A percentile compares a stretch with the other conserved stretches of the same genome.
Conservation (phyloP, 2,329 filamentous ascomycete genomes). For the Colletotrichum noveboracense region DNA sequence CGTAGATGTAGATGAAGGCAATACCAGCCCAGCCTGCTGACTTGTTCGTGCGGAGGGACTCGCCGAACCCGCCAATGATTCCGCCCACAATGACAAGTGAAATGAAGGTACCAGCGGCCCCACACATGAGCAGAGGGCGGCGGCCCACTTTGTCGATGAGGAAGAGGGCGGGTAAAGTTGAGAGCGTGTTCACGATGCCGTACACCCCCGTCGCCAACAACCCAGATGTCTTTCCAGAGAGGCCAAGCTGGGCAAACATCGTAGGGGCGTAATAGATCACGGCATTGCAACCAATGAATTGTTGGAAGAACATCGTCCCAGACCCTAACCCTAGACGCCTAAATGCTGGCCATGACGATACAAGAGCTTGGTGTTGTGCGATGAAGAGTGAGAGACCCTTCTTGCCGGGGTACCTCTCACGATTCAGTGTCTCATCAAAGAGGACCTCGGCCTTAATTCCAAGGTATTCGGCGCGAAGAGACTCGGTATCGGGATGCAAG, state of each 20-base stretch:
- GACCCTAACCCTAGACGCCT: slow-evolving; percentile 50
- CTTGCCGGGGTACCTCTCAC: slow-evolving; percentile 35
- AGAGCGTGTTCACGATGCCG: slow-evolving; percentile 59
- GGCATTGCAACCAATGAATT: background rate
- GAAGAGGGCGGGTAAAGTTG: slow-evolving; percentile 40
- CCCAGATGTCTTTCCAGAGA: slow-evolving; percentile 43
- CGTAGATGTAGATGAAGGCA: slow-evolving; percentile 63
- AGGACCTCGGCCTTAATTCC: slow-evolving; percentile 40
- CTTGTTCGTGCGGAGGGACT: slow-evolving; percentile 48
- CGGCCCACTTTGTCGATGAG: slow-evolving; percentile 51
- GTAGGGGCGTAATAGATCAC: slow-evolving; percentile 51
- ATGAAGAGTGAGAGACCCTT: slow-evolving; percentile 31
- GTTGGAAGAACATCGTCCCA: background rate
- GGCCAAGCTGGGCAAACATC: slow-evolving; percentile 48
- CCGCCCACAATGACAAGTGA: slow-evolving; percentile 62
- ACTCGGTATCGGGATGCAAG: slow-evolving; percentile 34
- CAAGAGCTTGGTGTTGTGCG: slow-evolving; percentile 33
- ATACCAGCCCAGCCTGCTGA: slow-evolving; percentile 64
- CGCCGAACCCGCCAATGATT: slow-evolving; percentile 54
- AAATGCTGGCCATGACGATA: slow-evolving; percentile 33
- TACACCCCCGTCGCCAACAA: slow-evolving; percentile 63
- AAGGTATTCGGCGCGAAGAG: slow-evolving; percentile 35
- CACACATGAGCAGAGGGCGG: slow-evolving; percentile 40
- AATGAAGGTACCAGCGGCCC: slow-evolving; percentile 23
- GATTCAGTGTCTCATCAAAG: slow-evolving; percentile 35